Conservation (phyloP, 2,329 filamentous ascomycete genomes). For the Metarhizium anisopliae region DNA sequence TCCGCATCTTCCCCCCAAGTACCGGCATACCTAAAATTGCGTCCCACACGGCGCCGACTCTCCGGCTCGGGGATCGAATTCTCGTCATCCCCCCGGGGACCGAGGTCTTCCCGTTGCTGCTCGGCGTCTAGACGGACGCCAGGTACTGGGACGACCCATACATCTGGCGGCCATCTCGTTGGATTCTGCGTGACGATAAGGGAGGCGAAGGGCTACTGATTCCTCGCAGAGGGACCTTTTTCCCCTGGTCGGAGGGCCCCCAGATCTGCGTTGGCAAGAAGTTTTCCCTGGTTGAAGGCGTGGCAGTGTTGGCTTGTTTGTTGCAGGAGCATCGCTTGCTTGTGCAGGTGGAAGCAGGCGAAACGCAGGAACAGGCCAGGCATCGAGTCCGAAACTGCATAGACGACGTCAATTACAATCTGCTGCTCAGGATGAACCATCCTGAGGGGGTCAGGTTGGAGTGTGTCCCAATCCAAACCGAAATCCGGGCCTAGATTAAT, state of each 20-base stretch:
- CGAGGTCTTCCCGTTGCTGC: conserved; percentile 4
- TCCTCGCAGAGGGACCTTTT: not conserved
- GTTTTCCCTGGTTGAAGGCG: not conserved
- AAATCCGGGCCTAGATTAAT: no score
- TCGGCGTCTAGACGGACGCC: conserved; percentile 4
- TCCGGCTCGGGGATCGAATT: conserved; percentile 1
- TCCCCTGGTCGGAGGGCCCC: not conserved
- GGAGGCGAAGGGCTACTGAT: not conserved
- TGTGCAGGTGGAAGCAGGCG: not conserved
- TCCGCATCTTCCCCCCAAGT: conserved; percentile 28
- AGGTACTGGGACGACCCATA: not conserved
- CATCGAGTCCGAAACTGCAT: not conserved
- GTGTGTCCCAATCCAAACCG: not conserved
- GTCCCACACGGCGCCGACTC: conserved; percentile 3
- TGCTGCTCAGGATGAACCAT: not conserved
- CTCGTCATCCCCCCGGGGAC: conserved; percentile 4
- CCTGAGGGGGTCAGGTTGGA: not conserved
- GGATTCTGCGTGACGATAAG: not conserved
- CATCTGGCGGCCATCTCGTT: not conserved
- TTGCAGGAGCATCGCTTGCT: not conserved
- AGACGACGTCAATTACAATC: not conserved
- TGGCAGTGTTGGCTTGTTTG: not conserved
- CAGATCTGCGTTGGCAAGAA: not conserved
- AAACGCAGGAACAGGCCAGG: not conserved
- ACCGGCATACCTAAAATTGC: conserved; percentile 20